Percentiles rank a stretch among this genome's conserved stretches.
Conservation (phyloP, 805 yeast species). For the Isabelozyma gotoi region DNA sequence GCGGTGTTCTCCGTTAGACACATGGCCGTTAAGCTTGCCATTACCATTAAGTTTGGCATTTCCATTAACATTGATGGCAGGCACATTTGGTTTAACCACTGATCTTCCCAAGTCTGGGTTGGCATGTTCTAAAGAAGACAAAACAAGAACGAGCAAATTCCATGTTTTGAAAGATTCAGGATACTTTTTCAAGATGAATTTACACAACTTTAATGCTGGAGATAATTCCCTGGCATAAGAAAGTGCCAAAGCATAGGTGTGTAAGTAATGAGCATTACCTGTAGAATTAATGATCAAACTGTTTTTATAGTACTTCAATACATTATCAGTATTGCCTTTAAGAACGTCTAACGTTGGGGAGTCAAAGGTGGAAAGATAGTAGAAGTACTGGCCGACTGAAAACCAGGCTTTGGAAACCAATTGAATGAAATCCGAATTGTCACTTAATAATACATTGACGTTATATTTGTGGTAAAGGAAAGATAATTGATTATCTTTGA, state of each 20-base stretch:
- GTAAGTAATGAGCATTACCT: slow-evolving; percentile 26
- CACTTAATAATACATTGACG: slow-evolving; percentile 25
- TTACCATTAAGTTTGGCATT: slow-evolving; percentile 3
- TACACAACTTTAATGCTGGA: slow-evolving; percentile 46
- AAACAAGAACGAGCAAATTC: slow-evolving; percentile 65
- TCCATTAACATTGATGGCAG: not conserved
- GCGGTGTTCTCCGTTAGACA: not conserved
- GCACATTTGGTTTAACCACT: not conserved
- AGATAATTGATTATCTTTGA: slow-evolving; percentile 20
- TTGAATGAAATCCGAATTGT: slow-evolving; percentile 24
- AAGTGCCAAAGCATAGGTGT: slow-evolving; percentile 49
- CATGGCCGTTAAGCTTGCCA: slow-evolving; percentile 1
- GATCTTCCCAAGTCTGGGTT: slow-evolving; percentile 11
- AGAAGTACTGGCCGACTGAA: slow-evolving; percentile 31
- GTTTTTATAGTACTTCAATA: slow-evolving; percentile 29
- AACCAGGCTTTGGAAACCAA: slow-evolving; percentile 37
- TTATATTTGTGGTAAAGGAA: slow-evolving; percentile 38
- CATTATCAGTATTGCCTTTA: slow-evolving; percentile 11
- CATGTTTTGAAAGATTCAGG: slow-evolving; percentile 63
- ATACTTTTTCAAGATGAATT: slow-evolving; percentile 46
- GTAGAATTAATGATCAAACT: slow-evolving; percentile 36
- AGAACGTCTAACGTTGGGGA: slow-evolving; percentile 20
- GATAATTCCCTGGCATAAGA: slow-evolving; percentile 44
- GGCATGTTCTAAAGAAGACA: slow-evolving; percentile 52
- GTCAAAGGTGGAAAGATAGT: slow-evolving; percentile 25